These are phyloP conservation scores for Colletotrichum magnum DNA, from an alignment of 2,329 filamentous ascomycete species.

Conservation along the genomic window DNA sequence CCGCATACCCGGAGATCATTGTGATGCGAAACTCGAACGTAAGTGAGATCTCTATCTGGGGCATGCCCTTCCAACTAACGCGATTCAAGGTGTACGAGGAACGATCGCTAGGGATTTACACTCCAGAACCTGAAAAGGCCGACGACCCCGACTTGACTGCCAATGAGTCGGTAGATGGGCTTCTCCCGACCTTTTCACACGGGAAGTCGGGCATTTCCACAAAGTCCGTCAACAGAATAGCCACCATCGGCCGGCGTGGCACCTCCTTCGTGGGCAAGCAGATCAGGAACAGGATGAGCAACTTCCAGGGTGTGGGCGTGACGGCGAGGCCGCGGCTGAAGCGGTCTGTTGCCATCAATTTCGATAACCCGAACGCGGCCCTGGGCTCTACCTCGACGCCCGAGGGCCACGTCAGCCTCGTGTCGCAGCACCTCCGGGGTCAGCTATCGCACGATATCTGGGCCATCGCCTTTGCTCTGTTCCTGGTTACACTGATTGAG, in stretches of 20 bases:
- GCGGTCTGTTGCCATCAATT: constrained; percentile 29
- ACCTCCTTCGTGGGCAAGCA: constrained; percentile 68
- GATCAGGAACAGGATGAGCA: constrained; percentile 59
- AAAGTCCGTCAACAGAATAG: constrained; percentile 52
- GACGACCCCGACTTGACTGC: constrained; percentile 47
- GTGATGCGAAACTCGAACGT: constrained; percentile 72
- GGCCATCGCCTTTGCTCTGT: constrained; percentile 73
- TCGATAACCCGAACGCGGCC: constrained; percentile 13
- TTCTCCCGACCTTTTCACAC: constrained; percentile 6
- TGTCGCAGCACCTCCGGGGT: constrained; percentile 70
- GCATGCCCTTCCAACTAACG: background rate
- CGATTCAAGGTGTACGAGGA: constrained; percentile 77
- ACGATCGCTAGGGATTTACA: constrained; percentile 73
- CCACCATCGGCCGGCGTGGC: constrained; percentile 44
- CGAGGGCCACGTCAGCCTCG: constrained; percentile 61
- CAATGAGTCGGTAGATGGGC: constrained; percentile 46
- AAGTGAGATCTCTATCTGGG: background rate
- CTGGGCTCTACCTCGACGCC: constrained; percentile 41
- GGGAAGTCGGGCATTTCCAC: constrained; percentile 57
- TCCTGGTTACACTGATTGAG: constrained; percentile 74
- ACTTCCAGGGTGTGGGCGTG: constrained; percentile 61
- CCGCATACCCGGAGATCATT: constrained; percentile 73
- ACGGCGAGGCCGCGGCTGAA: constrained; percentile 41
- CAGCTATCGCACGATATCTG: constrained; percentile 79
- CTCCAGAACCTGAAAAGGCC: constrained; percentile 49